Evolutionary conservation across 2,329 filamentous ascomycete genomes (phyloP), one percentile per base, ranked within the genome.

Genomic region (Xylariaceae sp.): DNA sequence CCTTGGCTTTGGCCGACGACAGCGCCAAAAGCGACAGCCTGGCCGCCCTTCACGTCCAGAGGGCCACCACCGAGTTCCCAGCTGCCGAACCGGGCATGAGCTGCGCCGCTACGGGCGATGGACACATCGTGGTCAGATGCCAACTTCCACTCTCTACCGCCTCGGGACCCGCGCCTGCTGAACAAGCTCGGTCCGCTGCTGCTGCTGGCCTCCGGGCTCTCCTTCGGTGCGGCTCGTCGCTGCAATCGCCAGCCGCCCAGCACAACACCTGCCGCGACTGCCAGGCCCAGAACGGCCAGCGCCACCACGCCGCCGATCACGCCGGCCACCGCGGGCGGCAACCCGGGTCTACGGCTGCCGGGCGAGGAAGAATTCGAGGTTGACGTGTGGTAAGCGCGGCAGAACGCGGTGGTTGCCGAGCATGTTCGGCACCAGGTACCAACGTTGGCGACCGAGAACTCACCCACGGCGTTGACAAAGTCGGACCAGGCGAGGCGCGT

Each of bases 381-480:
- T 7, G 7, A 8, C 8, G 21, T 12, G 8, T 7, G 8, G 8
- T 8, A 12, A 7, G 21, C 21, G 21, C 21, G 7, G 21, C 21
- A 23, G 21, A 23, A 23, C 21, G 12, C 8, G 8, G 21, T 12
- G 12, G 54, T 33, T 8, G 50, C 45, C 17, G 46, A 49, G 42
- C 70, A 73, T n/a, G 58, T 42, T 3, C 44, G 30, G 47, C 70
- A 74, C 70, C 69, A 74, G 3, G 49, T 40, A 3, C 46, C 37
- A 0, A 60, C 36, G 10, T 49, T 47, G 19, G 47, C 51, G 24
- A 62, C 41, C 22, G 58, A 57, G 18, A 67, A 44, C 5, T 38
- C 30, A 12, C 50, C 40, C 55, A 72, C 65, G 10, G 46, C 44
- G 2, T 33, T 35, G 3, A 52, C 38, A 37, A 73, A 73, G 4